phyloP scores from a whole-genome alignment of 148 eudicot genomes.

The Cornus controversa region DNA sequence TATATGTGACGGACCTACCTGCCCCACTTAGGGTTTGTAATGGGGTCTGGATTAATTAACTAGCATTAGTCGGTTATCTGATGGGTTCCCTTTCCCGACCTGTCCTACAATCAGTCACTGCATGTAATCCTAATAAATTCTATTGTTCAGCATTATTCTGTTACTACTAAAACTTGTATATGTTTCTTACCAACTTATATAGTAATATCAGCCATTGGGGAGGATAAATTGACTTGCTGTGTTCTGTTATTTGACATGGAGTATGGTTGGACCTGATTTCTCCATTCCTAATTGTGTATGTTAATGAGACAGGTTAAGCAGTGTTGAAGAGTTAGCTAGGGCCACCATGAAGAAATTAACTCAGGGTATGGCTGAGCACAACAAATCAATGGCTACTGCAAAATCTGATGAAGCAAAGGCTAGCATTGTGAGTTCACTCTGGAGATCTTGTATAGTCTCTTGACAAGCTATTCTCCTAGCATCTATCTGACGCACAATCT shows the following conservation, averaged over 20 bases:
- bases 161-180: background rate
- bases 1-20: no score
- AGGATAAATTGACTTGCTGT: background rate
- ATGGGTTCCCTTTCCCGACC: background rate
- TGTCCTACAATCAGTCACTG: background rate
- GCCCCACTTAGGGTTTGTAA: no score
- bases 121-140: constrained; percentile 2
- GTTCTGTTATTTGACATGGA: background rate
- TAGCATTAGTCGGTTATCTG: background rate
- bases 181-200: background rate
- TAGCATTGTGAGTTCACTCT: constrained; percentile 53
- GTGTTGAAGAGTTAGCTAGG: constrained; percentile 81
- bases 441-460: constrained; percentile 8
- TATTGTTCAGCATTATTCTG: background rate
- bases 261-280: background rate
- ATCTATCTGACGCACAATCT: background rate
- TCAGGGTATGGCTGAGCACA: constrained; percentile 85
- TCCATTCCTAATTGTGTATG: background rate
- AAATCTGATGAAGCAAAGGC: constrained; percentile 74
- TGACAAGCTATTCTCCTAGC: background rate
- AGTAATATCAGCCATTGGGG: background rate
- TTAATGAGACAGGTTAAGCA: constrained; percentile 51
- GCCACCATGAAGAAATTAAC: constrained; percentile 77
- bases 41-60: background rate
- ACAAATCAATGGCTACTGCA: constrained; percentile 75